Base-by-base conservation (phyloP, 2,329 filamentous ascomycete genomes). In the Aspergillus sp. region DNA sequence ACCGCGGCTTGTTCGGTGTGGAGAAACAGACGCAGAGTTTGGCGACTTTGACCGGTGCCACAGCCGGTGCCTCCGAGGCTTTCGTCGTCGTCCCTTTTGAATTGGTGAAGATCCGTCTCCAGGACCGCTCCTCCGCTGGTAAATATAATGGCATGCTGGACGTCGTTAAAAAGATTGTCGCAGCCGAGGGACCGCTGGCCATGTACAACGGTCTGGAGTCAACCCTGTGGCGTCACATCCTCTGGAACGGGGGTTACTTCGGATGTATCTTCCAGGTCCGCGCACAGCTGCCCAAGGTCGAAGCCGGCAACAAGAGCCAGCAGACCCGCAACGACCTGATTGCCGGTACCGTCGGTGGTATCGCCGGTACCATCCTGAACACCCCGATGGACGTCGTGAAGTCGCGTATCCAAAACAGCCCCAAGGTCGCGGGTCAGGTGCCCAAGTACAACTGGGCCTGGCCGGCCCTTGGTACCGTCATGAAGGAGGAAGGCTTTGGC, bases 371-470 rank as follows among this genome's bases (percentile, higher is more conserved):
- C 2, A 79, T 96, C 36, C 66, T 97, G 53, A 98, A 98, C 77
- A 97, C 91, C 2, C 89, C 90, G 48, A 83, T 95, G 81, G 90
- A 97, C 63, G 91, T 97, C 19, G 90, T 97, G 73, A 98, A 98
- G 80, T 94, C 87, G 56, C 85, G 93, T 53, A 98, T 98, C 57
- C 93, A 98, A 72, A 98, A 98, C 73, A 88, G 81, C 47, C 78
- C 86, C 56, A 91, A 86, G 76, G 74, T 94, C 35, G 68, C 85
- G n/a, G 93, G 93, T 4, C 76, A 80, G 45, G 72, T 82, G 26
- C 87, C 87, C 64, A 98, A 98, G 79, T 98, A 98, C 76, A 96
- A 97, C 80, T 98, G 93, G 93, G 93, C 93, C 30, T 95, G 84
- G 80, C 87, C 88, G 41, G 83, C 88, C 26, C 76, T 96, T 43